Evolutionary conservation across 305 asterid species (phyloP), one percentile per base, ranked within the genome.

Genomic region (Fraxinus nigra): DNA sequence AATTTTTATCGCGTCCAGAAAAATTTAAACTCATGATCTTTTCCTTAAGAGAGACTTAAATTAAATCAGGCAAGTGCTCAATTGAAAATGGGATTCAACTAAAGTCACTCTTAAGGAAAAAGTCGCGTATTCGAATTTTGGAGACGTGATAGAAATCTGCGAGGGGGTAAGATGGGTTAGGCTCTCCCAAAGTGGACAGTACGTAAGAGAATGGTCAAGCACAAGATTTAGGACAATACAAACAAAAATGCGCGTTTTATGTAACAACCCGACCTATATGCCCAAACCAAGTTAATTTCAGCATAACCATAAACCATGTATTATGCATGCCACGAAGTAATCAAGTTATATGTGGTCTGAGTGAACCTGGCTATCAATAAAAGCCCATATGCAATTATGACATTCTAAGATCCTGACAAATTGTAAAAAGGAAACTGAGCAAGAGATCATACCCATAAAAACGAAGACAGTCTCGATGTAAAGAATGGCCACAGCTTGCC

Each of bases 401-500:
- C 72, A 43, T 18, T 72, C 35, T 72, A 28, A 61, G 70, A 67
- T 72, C 24, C 75, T 69, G 22, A 69, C 5, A 69, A 30, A 81
- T 61, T 77, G 75, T 35, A 26, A 67, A 33, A 81, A 61, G 63
- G 75, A 82, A 56, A 77, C 72, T 37, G 30, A 83, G 83, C 54
- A 83, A 77, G 75, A 78, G 61, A 83, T 63, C 85, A 73, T 92
- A 96, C 99, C 99, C 99, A 77, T 94, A 96, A 90, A 96, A 94
- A 56, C 99, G 94, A 84, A 94, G 97, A 85, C 99, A 96, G 84
- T 96, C 99, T 87, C 99, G 86, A 85, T 93, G 99, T 81, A 96
- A 86, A 77, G 94, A 96, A 86, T 96, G 99, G 75, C 99, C 99
- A 77, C 99, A 96, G 92, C 98, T 93, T 18, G 98, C 98, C 81